phyloP scores from a whole-genome alignment of 257 asterid genomes.

The Handroanthus guayacan region DNA sequence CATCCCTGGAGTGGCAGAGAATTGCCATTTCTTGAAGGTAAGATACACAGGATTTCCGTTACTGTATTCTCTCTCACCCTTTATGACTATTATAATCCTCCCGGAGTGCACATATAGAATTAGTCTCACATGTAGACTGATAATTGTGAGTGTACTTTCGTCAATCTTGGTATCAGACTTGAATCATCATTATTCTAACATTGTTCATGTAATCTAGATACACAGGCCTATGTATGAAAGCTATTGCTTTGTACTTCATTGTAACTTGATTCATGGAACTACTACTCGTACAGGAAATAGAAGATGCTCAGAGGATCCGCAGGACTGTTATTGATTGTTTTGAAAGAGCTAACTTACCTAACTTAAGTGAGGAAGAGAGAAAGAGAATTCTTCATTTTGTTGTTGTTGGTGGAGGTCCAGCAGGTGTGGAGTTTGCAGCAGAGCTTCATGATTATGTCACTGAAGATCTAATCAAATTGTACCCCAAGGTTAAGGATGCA shows the following conservation, averaged over 20 bases:
- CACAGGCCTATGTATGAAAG: not conserved
- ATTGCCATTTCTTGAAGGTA: conserved; percentile 70
- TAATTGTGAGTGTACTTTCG: too few relatives aligned
- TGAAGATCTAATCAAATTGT: conserved; percentile 60
- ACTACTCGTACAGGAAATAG: conserved; percentile 55
- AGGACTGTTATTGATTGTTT: conserved; percentile 63
- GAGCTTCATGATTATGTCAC: conserved; percentile 68
- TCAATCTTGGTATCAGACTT: too few relatives aligned
- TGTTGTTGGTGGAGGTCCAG: conserved; percentile 76
- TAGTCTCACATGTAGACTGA: too few relatives aligned
- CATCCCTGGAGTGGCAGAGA: conserved; percentile 70
- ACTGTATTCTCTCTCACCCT: not conserved
- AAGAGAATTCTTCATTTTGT: conserved; percentile 70
- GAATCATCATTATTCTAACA: not conserved
- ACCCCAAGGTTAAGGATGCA: conserved; percentile 54
- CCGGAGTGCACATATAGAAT: not conserved
- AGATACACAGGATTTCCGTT: not conserved
- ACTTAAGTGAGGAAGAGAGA: conserved; percentile 62
- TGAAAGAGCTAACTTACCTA: conserved; percentile 65
- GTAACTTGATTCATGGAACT: conserved; percentile 18
- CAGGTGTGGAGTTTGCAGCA: conserved; percentile 76
- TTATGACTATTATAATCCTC: not conserved
- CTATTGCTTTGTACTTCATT: not conserved
- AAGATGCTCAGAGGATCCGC: conserved; percentile 75
- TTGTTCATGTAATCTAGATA: not conserved